Evolutionary conservation across 805 yeast species (phyloP), one percentile per base, ranked within the genome.

Genomic region (Lipomyces orientalis): DNA sequence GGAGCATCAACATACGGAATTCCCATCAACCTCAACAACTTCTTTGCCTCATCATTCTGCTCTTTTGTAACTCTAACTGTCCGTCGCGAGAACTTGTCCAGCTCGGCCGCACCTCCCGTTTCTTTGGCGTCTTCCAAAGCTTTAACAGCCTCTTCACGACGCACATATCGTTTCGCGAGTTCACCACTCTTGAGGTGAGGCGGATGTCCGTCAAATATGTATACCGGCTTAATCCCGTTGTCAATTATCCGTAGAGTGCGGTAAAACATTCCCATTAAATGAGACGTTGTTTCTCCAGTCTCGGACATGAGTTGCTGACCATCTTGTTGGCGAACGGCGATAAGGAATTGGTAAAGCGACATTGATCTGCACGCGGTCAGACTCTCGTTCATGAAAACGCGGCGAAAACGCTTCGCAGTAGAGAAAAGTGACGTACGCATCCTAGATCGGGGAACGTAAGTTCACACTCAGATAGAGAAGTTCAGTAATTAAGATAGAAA

Each of bases 171-270:
- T 77, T 95, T 95, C 66, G 89, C 93, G 74, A 95, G 84, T 79
- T 94, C 98, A 34, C 97, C 97, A 54, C 96, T 90, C 80, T 95
- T 95, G 79, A 95, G 78, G 2, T 88, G 91, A 0, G 99, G 99
- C 5, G 99, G 99, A 75, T 91, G 93, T 31, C 99, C 99, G 78
- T 95, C 99, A 80, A 95, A 95, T 7, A 95, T 98, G 76, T 92
- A 95, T 56, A 93, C 89, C 1, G 99, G 99, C 77, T 95, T 95
- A 74, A 95, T 86, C n/a, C 98, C 97, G 75, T 90, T 87, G 71
- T 90, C 97, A 4, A 93, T 90, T 85, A 95, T 86, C 62, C 97
- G 81, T 62, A 95, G 84, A 0, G 99, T 95, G 68, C 99, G 83
- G 79, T 95, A 94, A 78, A 95, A 95, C 85, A 95, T 90, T 1